A percentile compares a stretch with the other conserved stretches of the same genome.
Conservation (phyloP, 2,329 filamentous ascomycete species). For the Cryoendolithus antarcticus region DNA sequence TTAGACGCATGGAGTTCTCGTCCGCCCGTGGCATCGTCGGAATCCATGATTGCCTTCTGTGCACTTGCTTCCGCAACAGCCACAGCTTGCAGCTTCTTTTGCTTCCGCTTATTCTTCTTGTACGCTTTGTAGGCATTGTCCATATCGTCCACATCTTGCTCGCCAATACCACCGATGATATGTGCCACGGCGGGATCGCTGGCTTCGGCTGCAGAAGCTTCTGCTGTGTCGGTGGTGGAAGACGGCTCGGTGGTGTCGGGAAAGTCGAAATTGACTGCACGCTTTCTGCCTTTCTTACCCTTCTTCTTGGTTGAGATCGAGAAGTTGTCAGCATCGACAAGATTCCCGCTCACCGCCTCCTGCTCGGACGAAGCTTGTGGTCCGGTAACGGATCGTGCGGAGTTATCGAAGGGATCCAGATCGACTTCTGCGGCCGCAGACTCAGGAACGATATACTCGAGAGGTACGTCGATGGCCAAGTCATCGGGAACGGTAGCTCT, state of each 20-base stretch:
- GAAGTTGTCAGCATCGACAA: slow-evolving; percentile 13
- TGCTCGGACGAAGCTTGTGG: too few species aligned
- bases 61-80: slow-evolving; percentile 3
- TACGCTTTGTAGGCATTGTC: slow-evolving; percentile 21
- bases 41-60: slow-evolving; percentile 24
- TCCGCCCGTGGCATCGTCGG: slow-evolving; percentile 3
- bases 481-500: too few species aligned
- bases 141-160: slow-evolving; percentile 24
- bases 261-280: slow-evolving; percentile 6
- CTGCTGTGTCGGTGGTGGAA: slow-evolving; percentile 4
- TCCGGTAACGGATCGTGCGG: too few species aligned
- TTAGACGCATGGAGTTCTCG: too few species aligned
- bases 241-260: slow-evolving; percentile 4
- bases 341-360: slow-evolving; percentile 1
- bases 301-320: slow-evolving; percentile 27
- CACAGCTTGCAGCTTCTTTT: slow-evolving; percentile 17
- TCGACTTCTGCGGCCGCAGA: too few species aligned
- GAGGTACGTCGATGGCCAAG: too few species aligned
- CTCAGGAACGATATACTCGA: too few species aligned
- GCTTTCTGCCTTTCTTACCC: slow-evolving; percentile 32
- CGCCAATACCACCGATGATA: slow-evolving; percentile 9
- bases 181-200: not conserved
- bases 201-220: slow-evolving; percentile 1
- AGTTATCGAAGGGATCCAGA: too few species aligned
- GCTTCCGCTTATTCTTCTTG: slow-evolving; percentile 21